These are phyloP conservation scores for Setomelanomma holmii DNA, from an alignment of 2,329 filamentous ascomycete genomes.

Conservation along the genomic window DNA sequence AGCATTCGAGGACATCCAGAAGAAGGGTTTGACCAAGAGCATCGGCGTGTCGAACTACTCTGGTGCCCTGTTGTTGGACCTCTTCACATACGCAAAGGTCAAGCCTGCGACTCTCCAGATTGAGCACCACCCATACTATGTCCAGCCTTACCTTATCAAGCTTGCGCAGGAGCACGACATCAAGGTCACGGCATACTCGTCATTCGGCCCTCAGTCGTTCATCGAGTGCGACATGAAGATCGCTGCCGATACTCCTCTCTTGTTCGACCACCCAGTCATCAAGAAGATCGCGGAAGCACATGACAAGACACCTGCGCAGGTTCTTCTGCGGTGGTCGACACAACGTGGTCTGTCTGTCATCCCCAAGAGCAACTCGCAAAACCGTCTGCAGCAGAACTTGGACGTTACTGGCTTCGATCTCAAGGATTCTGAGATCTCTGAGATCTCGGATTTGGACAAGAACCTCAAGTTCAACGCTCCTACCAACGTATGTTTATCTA, in stretches of 20 bases:
- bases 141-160: slow-evolving; percentile 43
- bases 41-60: slow-evolving; percentile 49
- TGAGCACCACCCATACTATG: slow-evolving; percentile 49
- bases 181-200: slow-evolving; percentile 47
- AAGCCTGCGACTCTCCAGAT: slow-evolving; percentile 47
- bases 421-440: slow-evolving; percentile 34
- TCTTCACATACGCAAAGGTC: slow-evolving; percentile 60
- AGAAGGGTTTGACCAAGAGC: slow-evolving; percentile 44
- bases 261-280: slow-evolving; percentile 61
- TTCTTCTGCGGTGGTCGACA: slow-evolving; percentile 88
- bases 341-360: slow-evolving; percentile 61
- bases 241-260: slow-evolving; percentile 38
- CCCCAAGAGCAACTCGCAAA: slow-evolving; percentile 44
- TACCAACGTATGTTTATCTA: slow-evolving; percentile 38
- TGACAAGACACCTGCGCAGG: slow-evolving; percentile 75
- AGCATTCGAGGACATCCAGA: slow-evolving; percentile 51
- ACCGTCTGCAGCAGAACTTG: slow-evolving; percentile 43
- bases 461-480: slow-evolving; percentile 44
- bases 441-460: slow-evolving; percentile 40
- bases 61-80: slow-evolving; percentile 56
- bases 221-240: slow-evolving; percentile 46
- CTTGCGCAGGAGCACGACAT: slow-evolving; percentile 44
- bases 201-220: slow-evolving; percentile 56
- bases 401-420: slow-evolving; percentile 42
- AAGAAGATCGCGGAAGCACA: slow-evolving; percentile 70